Evolutionary conservation across 2,329 filamentous ascomycete genomes (phyloP), one percentile per base, ranked within the genome.

Genomic region (Neurospora sp.): DNA sequence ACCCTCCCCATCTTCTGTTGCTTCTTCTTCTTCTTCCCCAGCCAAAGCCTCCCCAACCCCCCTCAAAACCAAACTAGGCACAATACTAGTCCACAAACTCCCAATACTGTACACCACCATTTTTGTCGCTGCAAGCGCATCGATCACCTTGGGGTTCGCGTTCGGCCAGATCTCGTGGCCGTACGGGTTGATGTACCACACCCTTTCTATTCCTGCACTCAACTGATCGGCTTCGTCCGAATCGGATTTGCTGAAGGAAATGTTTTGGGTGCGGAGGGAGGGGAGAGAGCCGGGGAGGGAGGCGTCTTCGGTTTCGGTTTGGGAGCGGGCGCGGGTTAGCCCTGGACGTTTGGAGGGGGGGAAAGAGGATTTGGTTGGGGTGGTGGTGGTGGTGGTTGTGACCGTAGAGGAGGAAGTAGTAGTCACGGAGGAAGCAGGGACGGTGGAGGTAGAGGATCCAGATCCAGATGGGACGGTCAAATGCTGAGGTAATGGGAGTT

Each of bases 161-260:
- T 90, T 86, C 0, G 94, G 92, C 19, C 90, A 88, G 74, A 98
- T 97, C 80, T 97, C 94, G 78, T 97, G 93, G n/a, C 95, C 95
- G 79, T 97, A 98, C 0, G 95, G 95, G 77, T 97, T 98, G 82
- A 98, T 98, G 82, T 98, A 98, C 93, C 93, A 98, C 39, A 98
- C 85, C 2, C 94, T 83, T 69, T 90, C 84, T 74, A 98, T 97
- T 38, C 92, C 86, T 0, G 91, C 86, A 0, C 92, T 87, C 1
- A 98, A 84, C 69, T 95, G 92, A 72, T 92, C 88, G 73, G 93
- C 90, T 46, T 87, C 84, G 76, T 83, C 80, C 2, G 52, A 62
- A 4, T 62, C 52, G 7, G 52, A 62, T 81, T 98, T 98, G 76
- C 87, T 91, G 78, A 97, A 96, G 4, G 85, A 83, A 71, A 97